Evolutionary conservation across 805 yeast species (phyloP).

Genomic region (Wickerhamiella alocasiicola): DNA sequence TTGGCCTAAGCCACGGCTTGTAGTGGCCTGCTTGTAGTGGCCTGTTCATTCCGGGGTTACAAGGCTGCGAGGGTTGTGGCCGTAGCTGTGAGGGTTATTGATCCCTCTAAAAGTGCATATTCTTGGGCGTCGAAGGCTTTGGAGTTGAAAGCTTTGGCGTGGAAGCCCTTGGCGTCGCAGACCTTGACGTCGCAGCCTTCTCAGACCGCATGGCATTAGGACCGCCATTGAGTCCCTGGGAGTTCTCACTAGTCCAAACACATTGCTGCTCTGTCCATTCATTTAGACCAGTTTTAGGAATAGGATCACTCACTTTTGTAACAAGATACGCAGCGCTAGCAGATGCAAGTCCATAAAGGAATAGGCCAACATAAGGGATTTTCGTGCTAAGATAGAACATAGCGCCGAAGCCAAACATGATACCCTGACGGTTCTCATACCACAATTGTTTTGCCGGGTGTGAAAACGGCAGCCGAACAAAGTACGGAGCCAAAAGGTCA

Average conservation of each 20-base stretch:
- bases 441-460: conserved; percentile 35
- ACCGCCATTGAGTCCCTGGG: background rate
- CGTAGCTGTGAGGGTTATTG: too few relatives aligned
- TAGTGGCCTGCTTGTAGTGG: too few relatives aligned
- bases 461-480: conserved; percentile 34
- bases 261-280: conserved; percentile 26
- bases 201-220: too few relatives aligned
- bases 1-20: too few relatives aligned
- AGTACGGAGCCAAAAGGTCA: conserved; percentile 41
- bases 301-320: conserved; percentile 41
- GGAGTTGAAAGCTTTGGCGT: too few relatives aligned
- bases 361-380: conserved; percentile 36
- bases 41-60: too few relatives aligned
- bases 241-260: conserved; percentile 22
- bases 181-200: too few relatives aligned
- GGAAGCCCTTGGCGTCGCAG: too few relatives aligned
- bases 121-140: too few relatives aligned
- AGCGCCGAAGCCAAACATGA: conserved; percentile 44
- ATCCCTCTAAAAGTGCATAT: too few relatives aligned
- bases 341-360: conserved; percentile 42
- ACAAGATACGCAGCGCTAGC: conserved; percentile 41
- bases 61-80: too few relatives aligned
- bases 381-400: conserved; percentile 34
- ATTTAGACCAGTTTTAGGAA: conserved; percentile 24
- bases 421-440: conserved; percentile 42